Conservation (phyloP, 495 filamentous ascomycete species). For the Hypoxylon intermedium region DNA sequence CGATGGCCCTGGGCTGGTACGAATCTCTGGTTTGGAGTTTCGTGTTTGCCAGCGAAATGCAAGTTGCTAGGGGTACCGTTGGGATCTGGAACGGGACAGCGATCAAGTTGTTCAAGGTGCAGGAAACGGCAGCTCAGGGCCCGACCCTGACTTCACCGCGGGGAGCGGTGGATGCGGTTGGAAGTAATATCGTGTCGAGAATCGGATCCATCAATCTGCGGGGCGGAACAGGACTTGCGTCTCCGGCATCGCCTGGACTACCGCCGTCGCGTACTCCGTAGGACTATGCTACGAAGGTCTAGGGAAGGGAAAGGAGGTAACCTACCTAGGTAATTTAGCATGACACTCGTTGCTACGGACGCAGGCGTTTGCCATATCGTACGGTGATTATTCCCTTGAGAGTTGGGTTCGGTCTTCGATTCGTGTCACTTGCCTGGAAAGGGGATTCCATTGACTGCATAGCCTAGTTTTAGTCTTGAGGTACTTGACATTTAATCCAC, state of each 20-base stretch:
- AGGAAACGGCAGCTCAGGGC: constrained; percentile 79
- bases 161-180: constrained; percentile 94
- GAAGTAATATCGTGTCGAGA: constrained; percentile 85
- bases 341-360: not conserved
- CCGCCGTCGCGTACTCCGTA: constrained; percentile 30
- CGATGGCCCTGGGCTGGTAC: constrained; percentile 93
- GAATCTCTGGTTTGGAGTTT: constrained; percentile 95
- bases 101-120: constrained; percentile 88
- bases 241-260: constrained; percentile 33
- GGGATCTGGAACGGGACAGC: constrained; percentile 93
- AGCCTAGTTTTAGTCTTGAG: constrained; percentile 7
- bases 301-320: not conserved
- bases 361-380: not conserved
- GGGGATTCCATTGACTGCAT: constrained; percentile 12
- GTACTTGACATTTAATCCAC: not conserved
- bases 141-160: constrained; percentile 83
- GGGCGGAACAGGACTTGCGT: constrained; percentile 29
- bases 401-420: constrained; percentile 13
- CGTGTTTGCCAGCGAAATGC: constrained; percentile 88
- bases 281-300: not conserved
- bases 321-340: too few species aligned
- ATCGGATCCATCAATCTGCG: constrained; percentile 77
- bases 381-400: constrained; percentile 2
- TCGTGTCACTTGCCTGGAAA: constrained; percentile 24
- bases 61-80: constrained; percentile 84